Base-by-base conservation (phyloP, 345 rosid genomes). In the Arabidopsis arenosa region DNA sequence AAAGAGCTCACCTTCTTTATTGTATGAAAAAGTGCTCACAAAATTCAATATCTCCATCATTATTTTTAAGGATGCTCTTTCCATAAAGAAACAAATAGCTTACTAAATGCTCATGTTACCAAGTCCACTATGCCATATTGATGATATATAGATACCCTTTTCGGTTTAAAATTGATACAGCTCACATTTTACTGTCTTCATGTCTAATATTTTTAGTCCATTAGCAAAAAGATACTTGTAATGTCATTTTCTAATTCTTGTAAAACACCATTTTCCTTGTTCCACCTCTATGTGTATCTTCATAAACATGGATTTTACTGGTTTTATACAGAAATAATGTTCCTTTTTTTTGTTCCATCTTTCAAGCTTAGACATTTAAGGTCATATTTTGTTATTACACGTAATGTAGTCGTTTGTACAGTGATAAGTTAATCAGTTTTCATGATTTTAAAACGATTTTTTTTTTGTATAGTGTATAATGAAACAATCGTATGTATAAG, bases 31-130 rank as follows among this genome's bases (percentile, higher is more conserved):
- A 21, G 55, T 18, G 13, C 18, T 18, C 5, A 21, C 23, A 51
- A 51, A 8, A 51, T 21, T 51, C 30, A 48, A 17, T 15, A 48
- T 48, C 55, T 21, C 55, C 30, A 51, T 51, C 55, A 49, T 17
- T 54, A 3, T 52, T 45, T 49, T 49, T 18, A 49, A 49, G 55
- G 28, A 49, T 8, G 12, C 55, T 49, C 28, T 18, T 49, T 18
- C 28, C 55, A 49, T 2, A 18, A 49, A 49, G 21, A 17, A 17
- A 49, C 12, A 49, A 49, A 51, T 18, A 51, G 30, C 55, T 51
- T 9, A 51, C 9, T 51, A 51, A 51, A 51, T 51, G 55, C 55
- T 18, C 55, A 51, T 51, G 55, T 18, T 51, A 51, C 55, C 30
- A 51, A 51, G 28, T 51, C 55, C 26, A 51, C 55, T 51, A 51